Base-by-base conservation (phyloP, 371 early-diverging fungal species). In the Funneliformis caledonium region DNA sequence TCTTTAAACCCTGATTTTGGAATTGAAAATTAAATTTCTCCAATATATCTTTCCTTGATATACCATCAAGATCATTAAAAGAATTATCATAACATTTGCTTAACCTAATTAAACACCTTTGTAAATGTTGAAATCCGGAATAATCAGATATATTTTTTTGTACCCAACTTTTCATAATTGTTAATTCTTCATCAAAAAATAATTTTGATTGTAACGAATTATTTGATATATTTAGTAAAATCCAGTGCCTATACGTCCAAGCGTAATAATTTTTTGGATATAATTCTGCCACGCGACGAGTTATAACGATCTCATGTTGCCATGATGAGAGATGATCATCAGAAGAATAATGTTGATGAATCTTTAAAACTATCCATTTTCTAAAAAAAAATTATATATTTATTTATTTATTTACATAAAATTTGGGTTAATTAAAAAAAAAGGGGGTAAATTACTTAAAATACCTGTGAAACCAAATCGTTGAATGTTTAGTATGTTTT, bases 131-230 rank as follows among this genome's bases (percentile, higher is more conserved):
- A 9, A 87, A 82, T 10, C 88, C 87, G 12, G 92, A 89, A 76
- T 88, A 87, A 78, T 91, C 92, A 10, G 91, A 90, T 7, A 90
- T 84, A 50, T 91, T 88, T 10, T 82, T 72, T 72, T 85, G 85
- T 12, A 87, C 83, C 86, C 90, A 88, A 4, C 19, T n/a, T 42
- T 80, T 75, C 47, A 85, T 83, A 43, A 78, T 69, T 7, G 82
- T 37, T 52, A 87, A 89, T 79, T 86, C 86, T 22, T 61, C 2
- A 26, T 26, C 60, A 37, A 76, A 62, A 62, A 76, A 76, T 12
- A 26, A 47, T 11, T 69, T 19, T 31, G 26, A 16, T 11, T 22
- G 26, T 72, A 3, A 12, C 3, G 47, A 31, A 5, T 45, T 16
- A 31, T 11, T 43, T 14, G 16, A 16, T 14, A 76, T 45, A 5